A percentile compares a stretch with the other conserved stretches of the same genome.
Conservation (phyloP, 305 asterid species). For the Fraxinus sp. region DNA sequence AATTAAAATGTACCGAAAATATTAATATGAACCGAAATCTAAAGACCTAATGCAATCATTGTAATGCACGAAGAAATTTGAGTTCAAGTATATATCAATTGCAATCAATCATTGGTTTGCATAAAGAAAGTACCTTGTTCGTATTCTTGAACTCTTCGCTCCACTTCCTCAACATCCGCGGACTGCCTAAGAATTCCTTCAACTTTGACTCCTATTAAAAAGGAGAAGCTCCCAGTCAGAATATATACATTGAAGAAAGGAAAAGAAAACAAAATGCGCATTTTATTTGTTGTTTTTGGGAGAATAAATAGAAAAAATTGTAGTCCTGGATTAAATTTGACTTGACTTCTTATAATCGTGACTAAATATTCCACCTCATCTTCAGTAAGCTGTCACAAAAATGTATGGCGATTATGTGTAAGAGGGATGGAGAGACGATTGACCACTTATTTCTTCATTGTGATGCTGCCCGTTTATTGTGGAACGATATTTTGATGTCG, state of each 20-base stretch:
- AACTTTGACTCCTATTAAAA: conserved; percentile 61
- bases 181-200: conserved; percentile 94
- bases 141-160: conserved; percentile 76
- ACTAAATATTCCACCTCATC: conserved; percentile 5
- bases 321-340: conserved; percentile 12
- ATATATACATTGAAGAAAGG: conserved; percentile 20
- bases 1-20: not conserved
- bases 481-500: too few species aligned
- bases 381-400: not conserved
- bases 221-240: conserved; percentile 23
- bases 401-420: not conserved
- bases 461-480: too few species aligned
- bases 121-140: conserved; percentile 67
- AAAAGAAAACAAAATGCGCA: not conserved
- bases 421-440: too few species aligned
- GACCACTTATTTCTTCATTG: too few species aligned
- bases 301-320: conserved; percentile 7
- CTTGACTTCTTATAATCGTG: conserved; percentile 8
- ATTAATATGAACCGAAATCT: conserved; percentile 9
- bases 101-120: conserved; percentile 5
- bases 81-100: not conserved
- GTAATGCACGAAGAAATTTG: not conserved
- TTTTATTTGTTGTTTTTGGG: conserved; percentile 1
- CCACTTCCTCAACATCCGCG: conserved; percentile 98
- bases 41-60: conserved; percentile 1